Conservation (phyloP, 2,329 filamentous ascomycete species). For the Paracoccidioides lutzii region DNA sequence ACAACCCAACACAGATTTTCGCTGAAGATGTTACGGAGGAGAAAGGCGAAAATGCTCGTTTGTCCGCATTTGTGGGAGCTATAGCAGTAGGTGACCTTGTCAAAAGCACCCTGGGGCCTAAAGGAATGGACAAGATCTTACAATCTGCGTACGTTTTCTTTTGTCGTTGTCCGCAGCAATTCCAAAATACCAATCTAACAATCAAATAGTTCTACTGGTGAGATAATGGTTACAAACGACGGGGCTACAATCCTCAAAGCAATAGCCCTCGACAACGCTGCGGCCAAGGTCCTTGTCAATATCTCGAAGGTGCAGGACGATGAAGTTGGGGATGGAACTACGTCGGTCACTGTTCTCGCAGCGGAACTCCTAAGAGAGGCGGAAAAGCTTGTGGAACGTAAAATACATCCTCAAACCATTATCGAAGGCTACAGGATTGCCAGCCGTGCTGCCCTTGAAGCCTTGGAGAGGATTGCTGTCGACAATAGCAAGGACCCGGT, state of each 20-base stretch:
- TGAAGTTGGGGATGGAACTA: conserved; percentile 95
- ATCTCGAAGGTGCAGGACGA: conserved; percentile 99
- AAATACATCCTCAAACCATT: conserved; percentile 98
- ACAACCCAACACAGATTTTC: conserved; percentile 92
- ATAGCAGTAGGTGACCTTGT: conserved; percentile 96
- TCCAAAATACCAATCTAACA: not conserved
- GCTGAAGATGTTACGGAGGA: conserved; percentile 93
- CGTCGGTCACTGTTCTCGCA: conserved; percentile 89
- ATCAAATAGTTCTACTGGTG: conserved; percentile 65
- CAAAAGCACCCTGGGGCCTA: conserved; percentile 92
- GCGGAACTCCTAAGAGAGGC: conserved; percentile 92
- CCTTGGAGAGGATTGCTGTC: conserved; percentile 70
- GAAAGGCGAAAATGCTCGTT: conserved; percentile 97
- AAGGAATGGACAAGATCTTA: conserved; percentile 98
- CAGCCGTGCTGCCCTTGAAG: conserved; percentile 71
- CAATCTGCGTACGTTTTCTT: conserved; percentile 65
- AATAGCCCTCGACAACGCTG: conserved; percentile 95
- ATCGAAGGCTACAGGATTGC: conserved; percentile 99
- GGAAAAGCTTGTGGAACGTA: conserved; percentile 92
- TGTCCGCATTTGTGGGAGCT: conserved; percentile 94
- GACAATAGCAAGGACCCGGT: conserved; percentile 76
- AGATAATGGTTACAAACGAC: conserved; percentile 98
- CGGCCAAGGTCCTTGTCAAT: conserved; percentile 95
- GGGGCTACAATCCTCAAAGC: conserved; percentile 97
- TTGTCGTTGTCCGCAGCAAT: not conserved